Evolutionary conservation across 768 basidiomycete species (phyloP).

Genomic region (Pleurotus eryngii): DNA sequence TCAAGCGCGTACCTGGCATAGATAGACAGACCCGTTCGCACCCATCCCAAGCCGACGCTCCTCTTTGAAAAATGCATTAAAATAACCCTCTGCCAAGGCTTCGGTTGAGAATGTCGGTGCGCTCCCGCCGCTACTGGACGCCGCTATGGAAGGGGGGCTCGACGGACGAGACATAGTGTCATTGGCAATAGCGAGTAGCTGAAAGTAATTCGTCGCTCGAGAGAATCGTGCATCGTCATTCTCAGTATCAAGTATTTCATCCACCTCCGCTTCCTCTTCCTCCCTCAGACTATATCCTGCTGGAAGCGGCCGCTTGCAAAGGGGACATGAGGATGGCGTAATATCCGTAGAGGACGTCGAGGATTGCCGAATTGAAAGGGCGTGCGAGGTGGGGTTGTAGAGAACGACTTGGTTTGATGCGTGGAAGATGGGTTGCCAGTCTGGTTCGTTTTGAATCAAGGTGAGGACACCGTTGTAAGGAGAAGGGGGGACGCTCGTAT

Average conservation of each 20-base stretch:
- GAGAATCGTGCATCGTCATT: conserved; percentile 43
- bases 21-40: conserved; percentile 86
- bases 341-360: conserved; percentile 18
- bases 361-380: conserved; percentile 59
- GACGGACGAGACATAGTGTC: conserved; percentile 55
- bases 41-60: conserved; percentile 91
- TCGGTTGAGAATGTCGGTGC: conserved; percentile 56
- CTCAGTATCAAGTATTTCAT: conserved; percentile 28
- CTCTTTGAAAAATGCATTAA: conserved; percentile 89
- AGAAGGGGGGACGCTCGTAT: conserved; percentile 2
- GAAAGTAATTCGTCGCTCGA: conserved; percentile 77
- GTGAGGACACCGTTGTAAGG: conserved; percentile 7
- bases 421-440: conserved; percentile 81
- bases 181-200: conserved; percentile 69
- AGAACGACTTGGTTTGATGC: conserved; percentile 84
- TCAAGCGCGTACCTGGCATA: conserved; percentile 66
- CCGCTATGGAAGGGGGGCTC: conserved; percentile 36
- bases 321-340: conserved; percentile 55
- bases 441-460: conserved; percentile 18
- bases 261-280: conserved; percentile 19
- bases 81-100: conserved; percentile 89
- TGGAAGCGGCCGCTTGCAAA: conserved; percentile 65
- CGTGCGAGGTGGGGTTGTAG: conserved; percentile 84
- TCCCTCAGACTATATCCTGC: conserved; percentile 25
- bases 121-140: conserved; percentile 8